phyloP scores from a whole-genome alignment of 192 early-diverging fungal genomes.

The Hyaloraphidium curvatum region DNA sequence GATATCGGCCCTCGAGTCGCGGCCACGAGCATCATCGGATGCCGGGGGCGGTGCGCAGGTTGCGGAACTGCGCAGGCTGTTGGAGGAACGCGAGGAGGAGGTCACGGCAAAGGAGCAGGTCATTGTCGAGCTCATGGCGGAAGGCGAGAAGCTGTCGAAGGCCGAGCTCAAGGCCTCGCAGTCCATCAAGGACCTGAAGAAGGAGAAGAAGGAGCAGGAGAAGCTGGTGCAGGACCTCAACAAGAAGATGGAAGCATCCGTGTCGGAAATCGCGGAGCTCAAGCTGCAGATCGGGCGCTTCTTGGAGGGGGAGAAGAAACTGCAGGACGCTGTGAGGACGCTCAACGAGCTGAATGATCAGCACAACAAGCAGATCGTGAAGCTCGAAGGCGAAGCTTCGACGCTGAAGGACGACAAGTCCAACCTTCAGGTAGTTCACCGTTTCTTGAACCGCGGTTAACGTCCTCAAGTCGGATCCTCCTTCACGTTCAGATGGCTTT shows the following conservation, averaged over 20 bases:
- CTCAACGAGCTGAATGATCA: conserved; percentile 10
- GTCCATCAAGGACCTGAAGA: conserved; percentile 39
- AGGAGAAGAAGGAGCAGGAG: conserved; percentile 32
- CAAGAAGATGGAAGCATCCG: conserved; percentile 10
- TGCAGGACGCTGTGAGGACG: conserved; percentile 6
- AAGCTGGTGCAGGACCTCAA: conserved; percentile 13
- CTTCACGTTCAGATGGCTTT: neutral
- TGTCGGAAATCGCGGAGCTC: conserved; percentile 9
- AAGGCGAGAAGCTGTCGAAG: conserved; percentile 60
- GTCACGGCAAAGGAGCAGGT: neutral
- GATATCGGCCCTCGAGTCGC: conserved; percentile 16
- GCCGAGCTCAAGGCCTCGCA: conserved; percentile 49
- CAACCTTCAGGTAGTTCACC: conserved; percentile 6
- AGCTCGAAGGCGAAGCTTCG: conserved; percentile 14
- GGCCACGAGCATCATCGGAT: conserved; percentile 13
- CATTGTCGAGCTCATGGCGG: conserved; percentile 14
- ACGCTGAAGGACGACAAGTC: conserved; percentile 2
- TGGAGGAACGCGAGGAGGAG: conserved; percentile 17
- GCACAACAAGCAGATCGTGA: conserved; percentile 17
- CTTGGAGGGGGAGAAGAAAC: conserved; percentile 13
- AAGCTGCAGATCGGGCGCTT: conserved; percentile 9
- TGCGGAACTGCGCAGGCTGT: conserved; percentile 14
- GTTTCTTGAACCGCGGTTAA: no score
- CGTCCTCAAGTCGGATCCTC: no score
- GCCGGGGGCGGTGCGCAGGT: conserved; percentile 12